A percentile compares a stretch with the other conserved stretches of the same genome.
Evolutionary conservation across 148 eudicot species (phyloP).

Genomic region (Salicornia ramosissima): DNA sequence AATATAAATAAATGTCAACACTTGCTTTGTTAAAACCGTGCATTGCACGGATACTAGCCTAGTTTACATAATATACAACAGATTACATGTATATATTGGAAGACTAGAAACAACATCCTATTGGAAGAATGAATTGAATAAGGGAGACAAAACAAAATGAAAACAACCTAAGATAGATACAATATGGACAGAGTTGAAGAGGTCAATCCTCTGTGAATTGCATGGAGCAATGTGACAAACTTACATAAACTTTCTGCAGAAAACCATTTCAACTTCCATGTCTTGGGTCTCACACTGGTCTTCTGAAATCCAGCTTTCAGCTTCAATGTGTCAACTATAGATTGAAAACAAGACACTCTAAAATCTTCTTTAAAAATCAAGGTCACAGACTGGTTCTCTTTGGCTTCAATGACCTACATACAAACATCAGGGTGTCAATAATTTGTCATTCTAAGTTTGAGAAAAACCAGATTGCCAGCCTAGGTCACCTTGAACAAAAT

Average conservation of each 20-base stretch:
- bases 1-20: no score
- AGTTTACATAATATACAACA: no score
- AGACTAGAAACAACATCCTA: not conserved
- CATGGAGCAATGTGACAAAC: slow-evolving; percentile 50
- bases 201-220: slow-evolving; percentile 42
- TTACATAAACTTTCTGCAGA: slow-evolving; percentile 41
- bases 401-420: slow-evolving; percentile 57
- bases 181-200: slow-evolving; percentile 30
- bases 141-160: not conserved
- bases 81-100: no score
- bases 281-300: slow-evolving; percentile 15
- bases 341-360: slow-evolving; percentile 23
- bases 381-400: slow-evolving; percentile 35
- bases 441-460: no score
- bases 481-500: not conserved
- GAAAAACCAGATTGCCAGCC: not conserved
- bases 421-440: slow-evolving; percentile 8
- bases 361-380: slow-evolving; percentile 29
- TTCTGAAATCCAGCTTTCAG: slow-evolving; percentile 14
- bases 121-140: slow-evolving; percentile 6
- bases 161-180: slow-evolving; percentile 20
- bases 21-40: no score
- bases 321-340: slow-evolving; percentile 19
- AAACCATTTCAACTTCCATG: slow-evolving; percentile 63
- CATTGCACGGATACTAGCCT: no score